Conservation (phyloP, 345 rosid genomes). For the Abelmoschus esculentus region DNA sequence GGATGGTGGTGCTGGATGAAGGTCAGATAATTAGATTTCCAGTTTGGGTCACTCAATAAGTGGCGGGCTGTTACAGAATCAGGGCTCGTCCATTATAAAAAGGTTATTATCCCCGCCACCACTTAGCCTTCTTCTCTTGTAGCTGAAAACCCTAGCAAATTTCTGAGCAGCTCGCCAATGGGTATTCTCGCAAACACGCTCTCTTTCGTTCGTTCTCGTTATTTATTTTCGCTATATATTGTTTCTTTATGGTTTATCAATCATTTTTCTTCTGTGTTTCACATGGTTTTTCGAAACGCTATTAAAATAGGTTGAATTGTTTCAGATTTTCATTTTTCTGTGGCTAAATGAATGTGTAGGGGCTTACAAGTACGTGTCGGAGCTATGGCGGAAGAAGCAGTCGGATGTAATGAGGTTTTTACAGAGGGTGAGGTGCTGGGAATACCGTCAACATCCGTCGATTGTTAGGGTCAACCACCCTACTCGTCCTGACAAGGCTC, state of each 20-base stretch:
- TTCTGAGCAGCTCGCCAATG: background rate
- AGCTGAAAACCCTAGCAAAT: background rate
- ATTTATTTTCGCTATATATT: no score
- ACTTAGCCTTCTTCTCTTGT: background rate
- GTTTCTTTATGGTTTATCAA: no score
- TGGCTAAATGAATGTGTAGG: conserved; percentile 27
- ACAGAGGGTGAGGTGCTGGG: conserved; percentile 99
- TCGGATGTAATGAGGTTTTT: conserved; percentile 97
- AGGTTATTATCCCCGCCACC: background rate
- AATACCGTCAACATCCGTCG: conserved; percentile 90
- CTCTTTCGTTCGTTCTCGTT: background rate
- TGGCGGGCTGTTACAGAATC: background rate
- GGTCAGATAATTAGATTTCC: no score
- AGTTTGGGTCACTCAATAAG: background rate
- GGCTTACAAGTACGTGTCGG: conserved; percentile 93
- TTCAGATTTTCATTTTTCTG: no score
- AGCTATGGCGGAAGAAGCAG: conserved; percentile 99
- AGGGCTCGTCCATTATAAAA: background rate
- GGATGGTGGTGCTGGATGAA: background rate
- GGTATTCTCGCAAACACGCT: background rate
- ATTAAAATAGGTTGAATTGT: no score
- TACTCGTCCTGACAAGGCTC: conserved; percentile 97
- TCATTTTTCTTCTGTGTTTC: no score
- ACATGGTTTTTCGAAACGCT: background rate
- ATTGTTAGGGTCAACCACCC: conserved; percentile 83